phyloP scores from a whole-genome alignment of 78 protist genomes.

The Dictyostelium capitatum region DNA sequence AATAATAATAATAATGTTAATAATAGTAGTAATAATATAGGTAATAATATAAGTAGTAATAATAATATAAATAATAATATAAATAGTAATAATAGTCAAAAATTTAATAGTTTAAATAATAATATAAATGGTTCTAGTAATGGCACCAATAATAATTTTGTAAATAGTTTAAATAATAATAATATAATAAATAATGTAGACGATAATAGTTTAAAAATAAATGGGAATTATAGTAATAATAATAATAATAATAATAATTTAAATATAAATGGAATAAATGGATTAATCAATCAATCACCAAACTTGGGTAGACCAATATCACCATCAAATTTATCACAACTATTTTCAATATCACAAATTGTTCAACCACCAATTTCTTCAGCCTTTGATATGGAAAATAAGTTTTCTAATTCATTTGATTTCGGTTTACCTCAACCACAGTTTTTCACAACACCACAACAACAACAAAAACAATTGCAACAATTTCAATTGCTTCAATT shows the following conservation, averaged over 20 bases:
- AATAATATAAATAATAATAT: not conserved
- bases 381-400: slow-evolving; percentile 35
- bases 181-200: not conserved
- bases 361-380: slow-evolving; percentile 21
- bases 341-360: slow-evolving; percentile 39
- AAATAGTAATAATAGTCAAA: slow-evolving; percentile 9
- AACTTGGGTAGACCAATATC: slow-evolving; percentile 54
- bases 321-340: slow-evolving; percentile 60
- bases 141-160: not conserved
- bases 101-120: slow-evolving; percentile 34
- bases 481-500: slow-evolving; percentile 17
- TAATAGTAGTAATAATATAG: not conserved
- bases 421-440: slow-evolving; percentile 35
- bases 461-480: slow-evolving; percentile 33
- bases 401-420: slow-evolving; percentile 25
- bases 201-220: not conserved
- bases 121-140: slow-evolving; percentile 19
- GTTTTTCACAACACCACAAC: slow-evolving; percentile 14
- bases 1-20: not conserved
- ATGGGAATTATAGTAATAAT: not conserved
- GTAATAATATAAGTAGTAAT: not conserved
- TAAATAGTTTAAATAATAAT: slow-evolving; percentile 22
- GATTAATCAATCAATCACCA: slow-evolving; percentile 29
- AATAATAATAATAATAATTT: not conserved
- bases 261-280: slow-evolving; percentile 9